These are phyloP conservation scores for Exophiala xenobiotica DNA, from an alignment of 2,329 filamentous ascomycete species.

Conservation along the genomic window DNA sequence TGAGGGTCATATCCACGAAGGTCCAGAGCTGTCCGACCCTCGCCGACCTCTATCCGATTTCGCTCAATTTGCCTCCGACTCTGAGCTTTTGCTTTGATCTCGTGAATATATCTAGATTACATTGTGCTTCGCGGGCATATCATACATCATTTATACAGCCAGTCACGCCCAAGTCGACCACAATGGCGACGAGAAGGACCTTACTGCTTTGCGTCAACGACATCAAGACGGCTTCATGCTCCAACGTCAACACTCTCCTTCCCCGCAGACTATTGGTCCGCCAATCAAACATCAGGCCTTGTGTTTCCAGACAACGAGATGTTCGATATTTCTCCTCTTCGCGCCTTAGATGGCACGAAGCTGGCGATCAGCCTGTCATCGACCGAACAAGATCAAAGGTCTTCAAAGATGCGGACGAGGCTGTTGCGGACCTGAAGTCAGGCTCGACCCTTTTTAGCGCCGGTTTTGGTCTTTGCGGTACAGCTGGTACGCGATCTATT, in stretches of 20 bases:
- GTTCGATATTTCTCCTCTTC: slow-evolving; percentile 23
- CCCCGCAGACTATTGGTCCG: slow-evolving; percentile 1
- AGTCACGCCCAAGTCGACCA: not conserved
- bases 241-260: slow-evolving; percentile 7
- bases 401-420: slow-evolving; percentile 58
- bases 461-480: slow-evolving; percentile 79
- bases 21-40: not conserved
- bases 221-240: slow-evolving; percentile 2
- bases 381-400: slow-evolving; percentile 36
- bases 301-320: slow-evolving; percentile 7
- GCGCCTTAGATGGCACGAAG: slow-evolving; percentile 13
- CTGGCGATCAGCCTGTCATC: slow-evolving; percentile 15
- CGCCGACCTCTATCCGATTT: not conserved
- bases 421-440: slow-evolving; percentile 68
- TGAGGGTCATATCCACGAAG: not conserved
- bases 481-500: slow-evolving; percentile 55
- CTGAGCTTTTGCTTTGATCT: not conserved
- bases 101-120: not conserved
- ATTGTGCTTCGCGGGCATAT: not conserved
- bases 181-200: slow-evolving; percentile 17
- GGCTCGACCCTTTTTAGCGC: slow-evolving; percentile 71
- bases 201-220: slow-evolving; percentile 23
- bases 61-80: not conserved
- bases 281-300: slow-evolving; percentile 14
- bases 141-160: not conserved